phyloP scores from a whole-genome alignment of 768 basidiomycete species.

The Auriscalpium orientale region DNA sequence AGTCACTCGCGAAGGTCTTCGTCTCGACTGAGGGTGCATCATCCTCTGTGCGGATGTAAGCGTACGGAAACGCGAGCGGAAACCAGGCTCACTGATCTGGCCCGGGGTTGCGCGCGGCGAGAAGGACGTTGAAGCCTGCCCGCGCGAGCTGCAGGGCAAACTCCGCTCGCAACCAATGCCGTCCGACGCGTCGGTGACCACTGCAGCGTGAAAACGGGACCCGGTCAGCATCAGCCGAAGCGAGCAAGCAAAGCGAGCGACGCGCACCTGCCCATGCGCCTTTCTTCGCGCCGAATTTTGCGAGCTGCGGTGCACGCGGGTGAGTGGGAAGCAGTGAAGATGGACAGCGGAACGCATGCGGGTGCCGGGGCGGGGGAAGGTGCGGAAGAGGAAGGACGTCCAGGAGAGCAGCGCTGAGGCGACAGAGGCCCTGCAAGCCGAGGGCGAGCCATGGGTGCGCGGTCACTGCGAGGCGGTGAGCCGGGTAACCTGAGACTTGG shows the following conservation, averaged over 20 bases:
- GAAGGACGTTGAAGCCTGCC: conserved; percentile 80
- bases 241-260: no score
- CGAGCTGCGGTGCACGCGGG: conserved; percentile 42
- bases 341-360: conserved; percentile 37
- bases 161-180: conserved; percentile 92
- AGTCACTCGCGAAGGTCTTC: conserved; percentile 65
- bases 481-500: no score
- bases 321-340: not conserved
- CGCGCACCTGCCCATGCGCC: conserved; percentile 83
- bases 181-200: conserved; percentile 92
- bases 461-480: conserved; percentile 34
- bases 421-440: conserved; percentile 50
- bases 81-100: conserved; percentile 52
- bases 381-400: conserved; percentile 37
- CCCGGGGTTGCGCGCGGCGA: conserved; percentile 72
- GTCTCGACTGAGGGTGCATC: conserved; percentile 37
- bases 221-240: conserved; percentile 18
- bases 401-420: not conserved
- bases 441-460: conserved; percentile 44
- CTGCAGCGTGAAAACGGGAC: conserved; percentile 22
- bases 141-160: conserved; percentile 85
- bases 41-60: no score
- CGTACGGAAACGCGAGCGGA: no score
- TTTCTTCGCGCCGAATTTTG: conserved; percentile 71
- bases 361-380: conserved; percentile 62